Percentiles rank a stretch among this genome's conserved stretches.
These are phyloP conservation scores for Colletotrichum nymphaeae DNA, from an alignment of 2,329 filamentous ascomycete species.

Conservation along the genomic window DNA sequence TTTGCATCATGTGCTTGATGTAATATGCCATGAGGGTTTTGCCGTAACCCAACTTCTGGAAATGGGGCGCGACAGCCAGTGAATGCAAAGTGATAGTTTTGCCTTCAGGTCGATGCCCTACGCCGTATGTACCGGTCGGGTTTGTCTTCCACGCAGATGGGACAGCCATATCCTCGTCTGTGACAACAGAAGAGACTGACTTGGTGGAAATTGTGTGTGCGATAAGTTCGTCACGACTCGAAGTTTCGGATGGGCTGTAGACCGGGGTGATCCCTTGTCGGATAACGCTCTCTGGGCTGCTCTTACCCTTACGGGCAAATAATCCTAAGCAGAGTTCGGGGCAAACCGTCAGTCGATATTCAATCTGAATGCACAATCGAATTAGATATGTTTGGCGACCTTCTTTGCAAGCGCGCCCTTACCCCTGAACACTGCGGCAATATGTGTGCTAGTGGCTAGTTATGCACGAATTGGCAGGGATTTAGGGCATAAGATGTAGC, in stretches of 20 bases:
- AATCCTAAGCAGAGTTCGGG: constrained; percentile 43
- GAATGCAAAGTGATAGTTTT: constrained; percentile 44
- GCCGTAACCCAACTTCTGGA: constrained; percentile 42
- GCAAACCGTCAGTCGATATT: constrained; percentile 43
- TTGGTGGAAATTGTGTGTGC: constrained; percentile 45
- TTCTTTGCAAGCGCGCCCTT: too few relatives aligned
- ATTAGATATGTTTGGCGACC: not conserved
- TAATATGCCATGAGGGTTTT: constrained; percentile 41
- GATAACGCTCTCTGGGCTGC: constrained; percentile 4
- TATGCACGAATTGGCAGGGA: too few relatives aligned
- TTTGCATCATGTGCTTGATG: constrained; percentile 37
- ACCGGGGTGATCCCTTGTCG: constrained; percentile 21
- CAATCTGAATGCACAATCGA: constrained; percentile 38
- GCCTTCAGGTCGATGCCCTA: constrained; percentile 41
- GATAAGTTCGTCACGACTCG: constrained; percentile 37
- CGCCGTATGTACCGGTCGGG: constrained; percentile 22
- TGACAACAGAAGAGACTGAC: constrained; percentile 36
- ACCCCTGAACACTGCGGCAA: not conserved
- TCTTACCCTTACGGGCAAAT: constrained; percentile 33
- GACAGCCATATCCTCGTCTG: constrained; percentile 43
- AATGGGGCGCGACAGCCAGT: constrained; percentile 41
- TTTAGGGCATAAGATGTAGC: too few relatives aligned
- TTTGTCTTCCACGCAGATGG: constrained; percentile 41
- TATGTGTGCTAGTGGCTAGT: too few relatives aligned
- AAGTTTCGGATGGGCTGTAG: not conserved